Base-by-base conservation (phyloP, 2,329 filamentous ascomycete species). In the Fragosphaeria purpurea region DNA sequence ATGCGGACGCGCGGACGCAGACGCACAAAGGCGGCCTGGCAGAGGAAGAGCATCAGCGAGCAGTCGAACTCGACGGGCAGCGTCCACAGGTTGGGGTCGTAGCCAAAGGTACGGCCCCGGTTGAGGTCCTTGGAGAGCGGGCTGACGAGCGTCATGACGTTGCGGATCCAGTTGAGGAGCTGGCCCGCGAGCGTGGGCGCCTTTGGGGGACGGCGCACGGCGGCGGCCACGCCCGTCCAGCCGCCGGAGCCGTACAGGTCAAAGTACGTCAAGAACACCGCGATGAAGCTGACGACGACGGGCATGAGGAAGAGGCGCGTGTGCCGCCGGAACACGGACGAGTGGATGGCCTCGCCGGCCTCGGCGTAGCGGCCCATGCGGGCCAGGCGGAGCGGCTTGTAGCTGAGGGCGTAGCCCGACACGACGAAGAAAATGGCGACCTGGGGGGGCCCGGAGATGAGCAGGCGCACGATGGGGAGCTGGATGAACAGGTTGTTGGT, bases 361-460 rank as follows among this genome's bases (percentile, higher is more conserved):
- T 53, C 57, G 38, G 1, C 9, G 35, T 48, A 47, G 34, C 56
- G 52, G 44, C 54, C 48, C 45, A 50, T 47, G 9, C 53, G 56
- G 4, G 56, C 39, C n/a, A 58, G 54, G n/a, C 43, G 44, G 8
- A 59, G 54, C 10, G 57, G 56, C 46, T 58, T 59, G 55, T 59
- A 56, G 44, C 55, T 56, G 22, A 59, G 48, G 5, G 57, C 57
- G 31, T 56, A 59, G 40, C 57, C 57, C 4, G 56, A 80, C 49
- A 80, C 72, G 58, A 80, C 70, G 52, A 71, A 70, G 57, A 71
- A 71, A 9, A 69, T 56, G 52, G 66, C 62, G 31, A 72, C 69
- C 53, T 69, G 67, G 2, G 67, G 62, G 5, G 59, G 58, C 1
- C 65, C 67, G 0, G 63, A 61, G 40, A 68, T 59, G 31, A 63